phyloP scores from a whole-genome alignment of 768 basidiomycete species.

The Glaciozyma antarctica region DNA sequence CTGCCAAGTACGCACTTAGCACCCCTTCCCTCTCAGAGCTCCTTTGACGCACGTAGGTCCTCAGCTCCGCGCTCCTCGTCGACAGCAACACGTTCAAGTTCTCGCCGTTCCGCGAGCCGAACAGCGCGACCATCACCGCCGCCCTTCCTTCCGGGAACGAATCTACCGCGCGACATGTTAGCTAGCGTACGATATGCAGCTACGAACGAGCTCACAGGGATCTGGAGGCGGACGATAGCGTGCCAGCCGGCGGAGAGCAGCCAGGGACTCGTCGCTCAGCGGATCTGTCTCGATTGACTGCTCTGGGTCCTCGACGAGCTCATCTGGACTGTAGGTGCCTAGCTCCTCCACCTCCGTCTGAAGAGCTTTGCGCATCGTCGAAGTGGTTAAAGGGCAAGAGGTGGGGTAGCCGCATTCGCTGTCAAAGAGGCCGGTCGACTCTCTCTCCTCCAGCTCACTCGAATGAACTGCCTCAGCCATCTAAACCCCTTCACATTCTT shows the following conservation, averaged over 20 bases:
- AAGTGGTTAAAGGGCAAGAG: too few relatives aligned
- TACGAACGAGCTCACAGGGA: not conserved
- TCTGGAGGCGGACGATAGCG: slow-evolving; percentile 17
- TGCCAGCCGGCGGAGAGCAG: slow-evolving; percentile 14
- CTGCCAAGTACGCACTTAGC: not conserved
- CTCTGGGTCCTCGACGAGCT: too few relatives aligned
- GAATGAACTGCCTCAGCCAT: too few relatives aligned
- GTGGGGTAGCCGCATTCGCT: too few relatives aligned
- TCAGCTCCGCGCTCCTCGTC: slow-evolving; percentile 10
- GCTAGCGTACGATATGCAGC: not conserved
- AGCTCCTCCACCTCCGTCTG: too few relatives aligned
- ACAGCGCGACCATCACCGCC: slow-evolving; percentile 24
- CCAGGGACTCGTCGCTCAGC: slow-evolving; percentile 8
- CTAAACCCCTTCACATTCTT: too few relatives aligned
- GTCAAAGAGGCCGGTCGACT: too few relatives aligned
- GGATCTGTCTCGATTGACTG: slow-evolving; percentile 7
- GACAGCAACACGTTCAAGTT: slow-evolving; percentile 27
- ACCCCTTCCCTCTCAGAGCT: not conserved
- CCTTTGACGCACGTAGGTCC: slow-evolving; percentile 14
- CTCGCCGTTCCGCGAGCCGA: slow-evolving; percentile 14
- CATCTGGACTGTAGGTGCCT: too few relatives aligned
- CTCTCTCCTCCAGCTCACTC: too few relatives aligned
- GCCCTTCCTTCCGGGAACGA: slow-evolving; percentile 14
- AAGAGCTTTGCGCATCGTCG: too few relatives aligned
- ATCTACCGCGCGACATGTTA: not conserved